Base-by-base conservation (phyloP, 345 rosid genomes). In the Hibiscus trionum region DNA sequence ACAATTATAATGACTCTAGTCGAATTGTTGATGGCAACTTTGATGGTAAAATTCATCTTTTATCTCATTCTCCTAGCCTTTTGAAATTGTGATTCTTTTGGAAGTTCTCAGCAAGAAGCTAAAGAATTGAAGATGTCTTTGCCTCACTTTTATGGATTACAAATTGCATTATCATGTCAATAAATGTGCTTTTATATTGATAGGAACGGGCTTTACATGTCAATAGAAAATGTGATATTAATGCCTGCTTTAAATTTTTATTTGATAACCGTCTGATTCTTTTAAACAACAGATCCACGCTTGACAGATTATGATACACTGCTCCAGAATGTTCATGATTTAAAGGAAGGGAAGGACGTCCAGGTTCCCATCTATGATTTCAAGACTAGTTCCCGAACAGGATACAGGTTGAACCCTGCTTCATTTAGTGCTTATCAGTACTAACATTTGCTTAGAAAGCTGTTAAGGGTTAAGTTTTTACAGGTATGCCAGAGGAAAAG, bases 311-410 rank as follows among this genome's bases (percentile, higher is more conserved):
- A 93, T 65, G 99, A 87, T 61, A 89, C 94, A 37, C 81, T 95
- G 81, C 94, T 95, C 49, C 72, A 87, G 88, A 87, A 93, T 82
- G 79, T 95, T 60, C 80, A 81, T 55, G 97, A 93, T 78, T 83
- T 95, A 44, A 93, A 86, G 84, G 89, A 76, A 26, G 98, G 98
- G 70, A 95, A 87, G 79, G 78, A 85, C 58, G 87, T 78, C 10
- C 83, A 93, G 80, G 94, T 93, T 73, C 99, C 99, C 66, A 85
- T 93, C 61, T 95, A 95, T 79, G 99, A 95, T 82, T 95, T 95
- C 80, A 93, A 89, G 82, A 81, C 91, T 81, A 95, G 98, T 81
- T 84, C 97, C 27, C 90, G 98, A 44, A 76, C 76, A 49, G 99
- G 99, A 83, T 89, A 88, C 88, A 95, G 98, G 99, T 95, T 82